These are phyloP conservation scores for Melanopsichium pennsylvanicum DNA, from an alignment of 1,284 basidiomycete species.

Conservation along the genomic window DNA sequence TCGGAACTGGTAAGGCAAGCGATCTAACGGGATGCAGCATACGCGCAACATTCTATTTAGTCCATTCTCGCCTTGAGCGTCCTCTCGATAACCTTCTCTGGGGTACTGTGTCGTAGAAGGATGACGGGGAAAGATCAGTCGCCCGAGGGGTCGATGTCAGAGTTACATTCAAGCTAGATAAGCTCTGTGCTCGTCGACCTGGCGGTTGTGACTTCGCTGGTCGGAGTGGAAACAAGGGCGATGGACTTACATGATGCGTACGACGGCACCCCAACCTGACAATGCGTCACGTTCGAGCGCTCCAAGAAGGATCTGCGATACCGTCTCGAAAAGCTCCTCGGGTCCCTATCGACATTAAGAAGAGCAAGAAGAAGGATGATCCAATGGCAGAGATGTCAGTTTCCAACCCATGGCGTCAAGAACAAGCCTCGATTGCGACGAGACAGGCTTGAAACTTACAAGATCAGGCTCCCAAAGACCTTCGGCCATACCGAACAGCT, in stretches of 20 bases:
- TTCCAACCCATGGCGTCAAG: too few relatives aligned
- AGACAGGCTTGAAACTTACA: conserved; percentile 67
- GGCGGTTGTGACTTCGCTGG: too few relatives aligned
- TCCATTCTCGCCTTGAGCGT: conserved; percentile 70
- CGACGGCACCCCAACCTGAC: conserved; percentile 95
- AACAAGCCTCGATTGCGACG: too few relatives aligned
- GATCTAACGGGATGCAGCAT: background rate
- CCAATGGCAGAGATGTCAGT: conserved; percentile 2
- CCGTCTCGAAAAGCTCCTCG: conserved; percentile 98
- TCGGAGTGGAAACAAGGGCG: background rate
- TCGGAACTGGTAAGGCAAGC: background rate
- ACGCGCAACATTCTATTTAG: conserved; percentile 75
- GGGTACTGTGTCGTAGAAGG: conserved; percentile 37
- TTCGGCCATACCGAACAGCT: conserved; percentile 96
- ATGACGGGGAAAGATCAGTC: background rate
- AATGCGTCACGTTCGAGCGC: conserved; percentile 95
- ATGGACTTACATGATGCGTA: conserved; percentile 89
- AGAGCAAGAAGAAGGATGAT: background rate
- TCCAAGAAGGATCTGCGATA: conserved; percentile 93
- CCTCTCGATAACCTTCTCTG: conserved; percentile 64
- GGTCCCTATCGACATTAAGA: conserved; percentile 71
- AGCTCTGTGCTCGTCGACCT: too few relatives aligned
- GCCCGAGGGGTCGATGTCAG: too few relatives aligned
- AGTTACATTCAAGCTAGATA: too few relatives aligned
- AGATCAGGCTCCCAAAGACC: conserved; percentile 98